Base-by-base conservation (phyloP, 768 basidiomycete genomes). In the Grammothele lineata region DNA sequence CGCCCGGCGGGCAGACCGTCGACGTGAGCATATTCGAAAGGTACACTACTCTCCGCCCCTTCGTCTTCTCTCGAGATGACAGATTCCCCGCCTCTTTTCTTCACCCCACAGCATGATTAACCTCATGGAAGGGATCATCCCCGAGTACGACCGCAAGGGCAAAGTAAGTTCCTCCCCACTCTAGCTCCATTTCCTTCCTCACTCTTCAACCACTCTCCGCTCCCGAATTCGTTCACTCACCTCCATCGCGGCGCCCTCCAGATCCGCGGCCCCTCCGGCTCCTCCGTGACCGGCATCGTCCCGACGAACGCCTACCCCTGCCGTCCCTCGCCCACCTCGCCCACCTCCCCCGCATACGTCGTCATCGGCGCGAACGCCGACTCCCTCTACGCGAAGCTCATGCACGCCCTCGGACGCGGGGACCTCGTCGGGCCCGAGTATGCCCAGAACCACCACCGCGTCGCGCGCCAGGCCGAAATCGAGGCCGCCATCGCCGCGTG, bases 1-100 rank as follows among this genome's bases (percentile, higher is more conserved):
- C 58, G 38, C 52, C 45, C 11, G 62, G 56, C 6, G 72, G 84
- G 3, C 73, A 72, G 41, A 81, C 74, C 0, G 83, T 87, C n/a
- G 85, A 87, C 58, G 84, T 86, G 18, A 85, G 84, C 63, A 86
- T 87, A 22, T 69, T 84, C 51, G 83, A 86, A 58, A 85, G 84
- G 84, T 75, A 39, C 36, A 57, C 35, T 14, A 10, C 19, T 3
- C 11, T 14, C 32, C 5, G 35, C 25, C 32, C 15, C 3, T 10
- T 14, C n/a, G n/a, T 7, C 27, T 7, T 30, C 27, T 30, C 27
- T 30, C 8, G 27, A 7, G 27, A 30, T 30, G 27, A 30, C 27
- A 7, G 27, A 30, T 7, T 30, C 7, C 27, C 27, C 27, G 27
- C 14, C 14, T 7, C 27, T 7, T 14, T 30, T 30, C 27, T 17